Percentiles rank a stretch among this genome's conserved stretches.
phyloP scores from a whole-genome alignment of 2,329 filamentous ascomycete species.

The Cladosporium sp. region DNA sequence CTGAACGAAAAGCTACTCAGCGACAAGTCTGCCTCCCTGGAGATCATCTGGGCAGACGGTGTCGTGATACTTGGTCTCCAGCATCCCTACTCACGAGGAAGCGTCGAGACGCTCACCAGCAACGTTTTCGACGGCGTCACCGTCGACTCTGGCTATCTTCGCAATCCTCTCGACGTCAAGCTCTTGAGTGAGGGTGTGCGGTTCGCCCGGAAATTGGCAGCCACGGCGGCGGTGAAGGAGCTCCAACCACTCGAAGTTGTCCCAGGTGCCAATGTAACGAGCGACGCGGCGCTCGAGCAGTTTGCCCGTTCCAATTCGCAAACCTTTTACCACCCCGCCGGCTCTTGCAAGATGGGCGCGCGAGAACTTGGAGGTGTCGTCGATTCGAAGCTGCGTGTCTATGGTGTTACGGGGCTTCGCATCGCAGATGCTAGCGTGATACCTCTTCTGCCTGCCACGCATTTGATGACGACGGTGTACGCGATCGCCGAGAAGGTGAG shows the following conservation, averaged over 20 bases:
- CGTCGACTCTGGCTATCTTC: constrained; percentile 33
- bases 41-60: constrained; percentile 13
- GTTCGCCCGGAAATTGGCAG: neutral
- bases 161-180: constrained; percentile 52
- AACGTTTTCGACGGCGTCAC: constrained; percentile 25
- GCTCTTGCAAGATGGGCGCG: constrained; percentile 17
- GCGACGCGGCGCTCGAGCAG: constrained; percentile 1
- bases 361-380: constrained; percentile 35
- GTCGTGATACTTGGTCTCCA: constrained; percentile 26
- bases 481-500: constrained; percentile 38
- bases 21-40: constrained; percentile 1
- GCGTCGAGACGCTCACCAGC: constrained; percentile 26
- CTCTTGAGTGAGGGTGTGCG: constrained; percentile 21
- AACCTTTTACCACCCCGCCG: constrained; percentile 22
- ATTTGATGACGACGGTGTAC: constrained; percentile 36
- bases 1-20: constrained; percentile 1
- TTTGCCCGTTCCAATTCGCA: neutral
- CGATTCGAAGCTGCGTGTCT: constrained; percentile 39
- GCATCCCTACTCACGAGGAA: constrained; percentile 37
- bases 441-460: constrained; percentile 35
- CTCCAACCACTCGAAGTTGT: neutral
- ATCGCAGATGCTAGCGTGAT: constrained; percentile 41
- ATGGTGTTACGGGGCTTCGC: constrained; percentile 40
- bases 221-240: neutral
- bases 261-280: constrained; percentile 2